Evolutionary conservation across 495 filamentous ascomycete genomes (phyloP).

Genomic region (Daldinia childiae): DNA sequence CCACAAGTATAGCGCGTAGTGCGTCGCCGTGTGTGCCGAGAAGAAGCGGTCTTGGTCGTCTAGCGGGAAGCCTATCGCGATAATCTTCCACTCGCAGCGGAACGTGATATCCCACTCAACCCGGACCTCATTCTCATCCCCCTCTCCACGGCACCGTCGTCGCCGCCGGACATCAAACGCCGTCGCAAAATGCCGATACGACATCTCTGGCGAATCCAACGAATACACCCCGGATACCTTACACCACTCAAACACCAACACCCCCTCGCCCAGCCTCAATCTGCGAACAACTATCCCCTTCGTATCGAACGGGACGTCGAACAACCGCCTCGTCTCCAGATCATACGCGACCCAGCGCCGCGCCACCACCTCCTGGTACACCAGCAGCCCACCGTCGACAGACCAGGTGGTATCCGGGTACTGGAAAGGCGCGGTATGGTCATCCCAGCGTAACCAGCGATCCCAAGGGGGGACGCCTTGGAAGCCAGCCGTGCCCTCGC

Average conservation of each 20-base stretch:
- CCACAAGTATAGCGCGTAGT: conserved; percentile 75
- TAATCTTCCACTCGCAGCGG: conserved; percentile 76
- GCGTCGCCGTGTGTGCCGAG: conserved; percentile 67
- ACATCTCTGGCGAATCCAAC: conserved; percentile 51
- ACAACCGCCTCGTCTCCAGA: conserved; percentile 55
- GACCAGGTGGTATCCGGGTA: conserved; percentile 67
- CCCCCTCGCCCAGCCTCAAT: conserved; percentile 62
- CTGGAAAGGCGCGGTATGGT: conserved; percentile 56
- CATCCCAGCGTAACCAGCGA: conserved; percentile 60
- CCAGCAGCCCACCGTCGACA: conserved; percentile 62
- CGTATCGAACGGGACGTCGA: conserved; percentile 65
- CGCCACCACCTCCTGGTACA: conserved; percentile 56
- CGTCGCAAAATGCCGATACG: conserved; percentile 72
- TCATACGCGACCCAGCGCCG: conserved; percentile 63
- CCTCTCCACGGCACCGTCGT: conserved; percentile 17
- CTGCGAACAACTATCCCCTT: conserved; percentile 66
- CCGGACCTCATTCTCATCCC: not conserved
- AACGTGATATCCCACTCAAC: conserved; percentile 59
- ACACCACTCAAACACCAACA: conserved; percentile 74
- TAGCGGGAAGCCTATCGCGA: conserved; percentile 68
- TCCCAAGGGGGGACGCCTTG: conserved; percentile 55
- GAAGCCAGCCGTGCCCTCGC: too few species aligned
- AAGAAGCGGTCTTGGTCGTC: conserved; percentile 70
- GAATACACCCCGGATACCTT: conserved; percentile 46
- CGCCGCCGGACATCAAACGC: conserved; percentile 63